phyloP scores from a whole-genome alignment of 257 asterid genomes.

The Petunia secreta region DNA sequence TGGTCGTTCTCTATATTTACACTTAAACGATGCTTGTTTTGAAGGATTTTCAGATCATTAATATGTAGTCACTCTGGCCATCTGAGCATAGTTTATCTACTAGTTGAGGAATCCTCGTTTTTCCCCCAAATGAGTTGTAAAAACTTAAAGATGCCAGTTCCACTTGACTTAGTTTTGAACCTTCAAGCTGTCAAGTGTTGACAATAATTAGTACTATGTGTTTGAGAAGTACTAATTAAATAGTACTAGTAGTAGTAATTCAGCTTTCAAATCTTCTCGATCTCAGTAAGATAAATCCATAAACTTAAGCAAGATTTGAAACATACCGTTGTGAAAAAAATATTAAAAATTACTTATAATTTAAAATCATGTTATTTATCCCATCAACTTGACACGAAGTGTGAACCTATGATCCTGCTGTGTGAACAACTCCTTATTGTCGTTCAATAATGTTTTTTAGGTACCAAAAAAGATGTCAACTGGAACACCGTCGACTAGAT shows the following conservation, averaged over 20 bases:
- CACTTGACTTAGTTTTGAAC: not conserved
- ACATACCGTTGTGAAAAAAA: too few relatives aligned
- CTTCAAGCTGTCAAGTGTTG: not conserved
- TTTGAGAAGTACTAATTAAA: too few relatives aligned
- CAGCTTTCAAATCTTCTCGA: not conserved
- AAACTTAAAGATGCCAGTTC: not conserved
- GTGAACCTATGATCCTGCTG: too few relatives aligned
- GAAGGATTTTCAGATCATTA: not conserved
- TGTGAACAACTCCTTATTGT: too few relatives aligned
- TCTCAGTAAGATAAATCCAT: not conserved
- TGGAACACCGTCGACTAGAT: too few relatives aligned
- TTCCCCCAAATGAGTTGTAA: constrained; percentile 12
- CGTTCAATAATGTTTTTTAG: too few relatives aligned
- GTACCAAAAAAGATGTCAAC: too few relatives aligned
- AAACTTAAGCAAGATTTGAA: not conserved
- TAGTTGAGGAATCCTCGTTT: not conserved
- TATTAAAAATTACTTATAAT: too few relatives aligned
- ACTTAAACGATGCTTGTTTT: constrained; percentile 15
- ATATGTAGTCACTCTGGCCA: not conserved
- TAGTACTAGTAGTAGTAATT: not conserved
- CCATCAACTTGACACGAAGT: too few relatives aligned
- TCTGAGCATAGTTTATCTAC: not conserved
- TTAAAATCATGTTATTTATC: too few relatives aligned
- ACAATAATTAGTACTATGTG: too few relatives aligned
- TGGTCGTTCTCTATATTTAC: not conserved